Base-by-base conservation (phyloP, 2,329 filamentous ascomycete species). In the Aspergillus awamori region DNA sequence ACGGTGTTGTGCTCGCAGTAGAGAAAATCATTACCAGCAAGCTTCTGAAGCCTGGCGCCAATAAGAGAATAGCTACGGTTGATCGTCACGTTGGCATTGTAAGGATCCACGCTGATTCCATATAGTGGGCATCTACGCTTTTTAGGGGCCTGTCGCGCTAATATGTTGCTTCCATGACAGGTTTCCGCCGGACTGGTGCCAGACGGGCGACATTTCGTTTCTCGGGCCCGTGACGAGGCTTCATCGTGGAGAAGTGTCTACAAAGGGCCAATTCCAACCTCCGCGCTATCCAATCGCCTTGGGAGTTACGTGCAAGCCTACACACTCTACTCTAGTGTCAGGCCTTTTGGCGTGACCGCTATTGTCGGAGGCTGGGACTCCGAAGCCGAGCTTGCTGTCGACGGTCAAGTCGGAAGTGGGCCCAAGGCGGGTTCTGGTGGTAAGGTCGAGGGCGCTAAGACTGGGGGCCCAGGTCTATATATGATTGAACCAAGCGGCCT, bases 401-500 rank as follows among this genome's bases (percentile, higher is more conserved):
- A 97, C 76, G 94, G 92, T 65, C 89, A 96, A 79, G 94, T 97
- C 38, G 94, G 94, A 65, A 84, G 80, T 41, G 94, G 94, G 22
- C 94, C 94, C 53, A 82, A 82, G 47, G 85, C 86, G 60, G 94
- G 94, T 61, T 87, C 92, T 24, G 94, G 94, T 65, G 94, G 94
- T 73, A 96, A 95, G 81, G 85, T 88, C 47, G 80, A 87, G 63
- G 87, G 87, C 72, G 88, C 87, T 72, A 90, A 87, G 77, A 88
- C 93, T 76, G 95, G 95, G 69, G 95, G 94, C 1, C 95, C 95
- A 22, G 93, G 89, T 65, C 86, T 99, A 64, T 99, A 97, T 85
- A 99, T 99, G 95, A 94, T 99, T 70, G 95, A 99, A 83, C 95
- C 95, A 45, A 97, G 93, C 73, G 95, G 95, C 59, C 81, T 94